phyloP scores from a whole-genome alignment of 2,329 filamentous ascomycete genomes.

The Diaporthe velutina region DNA sequence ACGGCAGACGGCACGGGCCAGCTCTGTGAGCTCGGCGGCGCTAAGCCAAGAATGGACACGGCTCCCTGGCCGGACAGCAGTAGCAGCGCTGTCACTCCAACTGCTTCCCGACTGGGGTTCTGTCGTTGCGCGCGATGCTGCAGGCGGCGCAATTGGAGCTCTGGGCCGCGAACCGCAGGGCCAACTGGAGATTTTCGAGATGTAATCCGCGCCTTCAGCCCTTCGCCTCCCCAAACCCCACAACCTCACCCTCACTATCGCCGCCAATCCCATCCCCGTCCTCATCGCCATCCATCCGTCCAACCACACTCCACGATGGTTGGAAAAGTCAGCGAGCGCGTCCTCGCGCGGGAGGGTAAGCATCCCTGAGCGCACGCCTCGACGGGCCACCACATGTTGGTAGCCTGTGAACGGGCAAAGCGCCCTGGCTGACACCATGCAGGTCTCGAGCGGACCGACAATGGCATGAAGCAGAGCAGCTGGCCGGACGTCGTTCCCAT shows the following conservation, averaged over 20 bases:
- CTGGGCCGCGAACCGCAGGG: slow-evolving; percentile 16
- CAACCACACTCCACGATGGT: slow-evolving; percentile 60
- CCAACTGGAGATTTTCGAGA: slow-evolving; percentile 36
- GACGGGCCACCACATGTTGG: slow-evolving; percentile 12
- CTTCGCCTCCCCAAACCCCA: background rate
- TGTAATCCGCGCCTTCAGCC: slow-evolving; percentile 15
- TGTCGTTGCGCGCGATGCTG: slow-evolving; percentile 33
- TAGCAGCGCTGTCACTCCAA: slow-evolving; percentile 34
- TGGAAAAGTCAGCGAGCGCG: slow-evolving; percentile 74
- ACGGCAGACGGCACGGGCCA: slow-evolving; percentile 17
- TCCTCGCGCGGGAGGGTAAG: slow-evolving; percentile 73
- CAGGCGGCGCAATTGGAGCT: slow-evolving; percentile 36
- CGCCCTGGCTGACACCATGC: slow-evolving; percentile 38
- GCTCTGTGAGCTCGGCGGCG: background rate
- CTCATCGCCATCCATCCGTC: slow-evolving; percentile 43
- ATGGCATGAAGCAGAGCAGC: slow-evolving; percentile 94
- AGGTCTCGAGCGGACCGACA: slow-evolving; percentile 97
- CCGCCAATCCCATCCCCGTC: slow-evolving; percentile 22
- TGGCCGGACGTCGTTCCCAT: slow-evolving; percentile 95
- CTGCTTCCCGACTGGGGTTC: slow-evolving; percentile 21
- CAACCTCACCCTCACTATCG: slow-evolving; percentile 19
- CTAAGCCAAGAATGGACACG: slow-evolving; percentile 15
- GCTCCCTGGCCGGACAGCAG: slow-evolving; percentile 44
- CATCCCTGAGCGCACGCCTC: slow-evolving; percentile 28
- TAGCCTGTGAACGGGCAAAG: background rate